Conservation (phyloP, 148 eudicot genomes). For the Tetragonia tetragonoides region DNA sequence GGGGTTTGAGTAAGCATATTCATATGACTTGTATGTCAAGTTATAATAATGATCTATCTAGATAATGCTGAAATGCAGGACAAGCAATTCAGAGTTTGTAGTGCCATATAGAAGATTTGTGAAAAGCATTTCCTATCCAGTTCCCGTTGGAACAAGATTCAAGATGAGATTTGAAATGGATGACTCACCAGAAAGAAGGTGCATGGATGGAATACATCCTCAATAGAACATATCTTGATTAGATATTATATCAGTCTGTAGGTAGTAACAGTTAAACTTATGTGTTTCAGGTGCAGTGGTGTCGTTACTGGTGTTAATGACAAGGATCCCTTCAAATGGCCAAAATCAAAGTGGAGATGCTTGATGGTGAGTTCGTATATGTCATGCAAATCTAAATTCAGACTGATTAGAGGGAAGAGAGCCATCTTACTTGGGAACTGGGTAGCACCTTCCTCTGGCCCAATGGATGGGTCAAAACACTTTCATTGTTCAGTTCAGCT, state of each 20-base stretch:
- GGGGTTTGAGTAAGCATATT: background rate
- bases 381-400: background rate
- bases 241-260: background rate
- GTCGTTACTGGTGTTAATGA: constrained; percentile 63
- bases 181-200: constrained; percentile 91
- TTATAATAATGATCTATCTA: background rate
- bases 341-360: constrained; percentile 83
- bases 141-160: constrained; percentile 67
- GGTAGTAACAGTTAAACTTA: background rate
- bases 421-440: background rate
- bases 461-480: background rate
- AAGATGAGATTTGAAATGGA: constrained; percentile 71
- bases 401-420: background rate
- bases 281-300: constrained; percentile 56
- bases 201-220: background rate
- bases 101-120: constrained; percentile 57
- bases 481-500: background rate
- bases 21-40: background rate
- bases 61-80: constrained; percentile 47
- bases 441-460: background rate
- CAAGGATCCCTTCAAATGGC: constrained; percentile 73
- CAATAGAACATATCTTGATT: background rate
- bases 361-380: constrained; percentile 49
- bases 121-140: constrained; percentile 43
- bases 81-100: constrained; percentile 77